Conservation (phyloP, 2,329 filamentous ascomycete genomes). For the Curvularia lunata region DNA sequence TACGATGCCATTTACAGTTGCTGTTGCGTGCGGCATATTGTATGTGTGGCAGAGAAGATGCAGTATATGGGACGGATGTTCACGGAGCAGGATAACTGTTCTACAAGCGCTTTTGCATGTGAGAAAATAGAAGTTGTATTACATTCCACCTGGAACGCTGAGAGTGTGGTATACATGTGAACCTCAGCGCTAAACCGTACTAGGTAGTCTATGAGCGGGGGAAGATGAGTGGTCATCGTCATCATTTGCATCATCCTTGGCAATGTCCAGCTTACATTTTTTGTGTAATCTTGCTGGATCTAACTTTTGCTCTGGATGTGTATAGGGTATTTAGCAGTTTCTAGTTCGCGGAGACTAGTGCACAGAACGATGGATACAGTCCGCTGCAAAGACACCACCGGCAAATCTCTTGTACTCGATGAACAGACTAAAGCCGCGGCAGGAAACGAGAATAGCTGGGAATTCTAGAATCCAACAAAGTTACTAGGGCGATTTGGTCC, state of each 20-base stretch:
- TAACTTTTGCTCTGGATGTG: too few relatives aligned
- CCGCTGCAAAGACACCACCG: neutral
- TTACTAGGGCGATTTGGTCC: neutral
- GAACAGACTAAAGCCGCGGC: neutral
- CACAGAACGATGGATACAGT: neutral
- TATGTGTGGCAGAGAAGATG: neutral
- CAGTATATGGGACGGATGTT: neutral
- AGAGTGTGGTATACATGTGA: neutral
- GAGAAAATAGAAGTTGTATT: neutral
- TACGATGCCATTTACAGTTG: constrained; percentile 57
- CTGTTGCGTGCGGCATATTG: constrained; percentile 51
- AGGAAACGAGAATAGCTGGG: neutral
- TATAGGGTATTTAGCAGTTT: neutral
- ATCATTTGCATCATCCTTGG: constrained; percentile 2
- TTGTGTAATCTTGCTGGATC: neutral
- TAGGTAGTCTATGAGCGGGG: constrained; percentile 19
- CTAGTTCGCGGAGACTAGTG: neutral
- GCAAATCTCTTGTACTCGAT: neutral
- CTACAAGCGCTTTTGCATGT: neutral
- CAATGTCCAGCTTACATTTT: neutral
- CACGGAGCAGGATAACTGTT: neutral
- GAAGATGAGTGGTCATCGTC: constrained; percentile 16
- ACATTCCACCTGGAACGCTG: neutral
- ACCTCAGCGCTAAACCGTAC: constrained; percentile 15
- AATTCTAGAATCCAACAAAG: constrained; percentile 1